These are phyloP conservation scores for Karstenula rhodostoma DNA, from an alignment of 2,329 filamentous ascomycete genomes.

Conservation along the genomic window DNA sequence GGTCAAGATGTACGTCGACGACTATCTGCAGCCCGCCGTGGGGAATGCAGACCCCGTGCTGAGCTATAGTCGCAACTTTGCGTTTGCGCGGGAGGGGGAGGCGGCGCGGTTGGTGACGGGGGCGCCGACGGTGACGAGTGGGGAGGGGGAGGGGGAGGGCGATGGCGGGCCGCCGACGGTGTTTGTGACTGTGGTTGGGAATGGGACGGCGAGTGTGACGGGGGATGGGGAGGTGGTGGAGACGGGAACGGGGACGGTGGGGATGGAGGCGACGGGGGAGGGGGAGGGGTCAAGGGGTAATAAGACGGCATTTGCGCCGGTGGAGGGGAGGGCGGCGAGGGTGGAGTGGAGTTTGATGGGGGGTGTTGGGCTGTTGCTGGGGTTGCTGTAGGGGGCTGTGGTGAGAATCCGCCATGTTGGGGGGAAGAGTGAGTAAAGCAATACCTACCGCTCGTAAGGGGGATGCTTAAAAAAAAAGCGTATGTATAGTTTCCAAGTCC, in stretches of 20 bases:
- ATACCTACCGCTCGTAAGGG: no score
- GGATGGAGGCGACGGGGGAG: conserved; percentile 4
- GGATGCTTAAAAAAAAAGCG: no score
- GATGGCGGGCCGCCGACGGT: neutral
- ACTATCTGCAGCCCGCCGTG: conserved; percentile 19
- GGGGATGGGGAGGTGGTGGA: neutral
- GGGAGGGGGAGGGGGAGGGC: neutral
- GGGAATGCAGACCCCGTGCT: conserved; percentile 25
- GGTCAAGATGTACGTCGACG: conserved; percentile 31
- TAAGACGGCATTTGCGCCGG: neutral
- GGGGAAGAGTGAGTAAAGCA: no score
- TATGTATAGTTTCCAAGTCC: no score
- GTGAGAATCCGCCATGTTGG: no score
- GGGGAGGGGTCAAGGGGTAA: neutral
- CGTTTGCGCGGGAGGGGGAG: conserved; percentile 23
- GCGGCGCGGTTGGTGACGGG: conserved; percentile 5
- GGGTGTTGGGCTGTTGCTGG: neutral
- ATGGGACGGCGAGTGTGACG: neutral
- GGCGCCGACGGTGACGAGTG: neutral
- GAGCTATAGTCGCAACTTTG: conserved; percentile 27
- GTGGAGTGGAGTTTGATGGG: neutral
- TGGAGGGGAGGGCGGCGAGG: neutral
- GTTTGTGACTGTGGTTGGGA: conserved; percentile 1
- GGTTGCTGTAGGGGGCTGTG: neutral
- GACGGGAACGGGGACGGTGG: neutral